Percentiles rank a stretch among this genome's conserved stretches.
These are phyloP conservation scores for Scenedesmus sp. DNA, from an alignment of 163 green algal genomes.

Conservation along the genomic window DNA sequence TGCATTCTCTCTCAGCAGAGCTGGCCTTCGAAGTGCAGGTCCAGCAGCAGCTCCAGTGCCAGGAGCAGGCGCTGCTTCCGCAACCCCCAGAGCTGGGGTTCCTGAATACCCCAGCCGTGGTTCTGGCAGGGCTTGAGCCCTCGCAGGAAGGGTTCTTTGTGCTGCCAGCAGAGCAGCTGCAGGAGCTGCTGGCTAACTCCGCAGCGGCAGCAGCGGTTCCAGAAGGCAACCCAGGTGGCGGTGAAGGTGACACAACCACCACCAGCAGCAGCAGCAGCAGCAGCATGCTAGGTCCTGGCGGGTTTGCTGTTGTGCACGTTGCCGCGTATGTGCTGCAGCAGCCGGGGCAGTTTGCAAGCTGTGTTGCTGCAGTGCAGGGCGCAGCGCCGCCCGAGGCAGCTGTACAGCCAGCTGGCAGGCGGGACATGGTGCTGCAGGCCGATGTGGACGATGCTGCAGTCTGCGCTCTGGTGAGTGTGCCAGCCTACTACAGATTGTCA, in stretches of 20 bases:
- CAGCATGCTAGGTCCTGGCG: neutral
- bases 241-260: neutral
- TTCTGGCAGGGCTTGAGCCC: conserved; percentile 10
- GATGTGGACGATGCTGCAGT: neutral
- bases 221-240: neutral
- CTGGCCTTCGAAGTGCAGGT: neutral
- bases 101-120: neutral
- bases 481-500: too few species aligned
- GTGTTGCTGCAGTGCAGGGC: neutral
- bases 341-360: conserved; percentile 18
- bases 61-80: neutral
- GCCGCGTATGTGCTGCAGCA: neutral
- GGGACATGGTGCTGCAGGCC: neutral
- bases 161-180: conserved; percentile 10
- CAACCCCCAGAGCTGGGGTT: neutral
- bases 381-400: neutral
- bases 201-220: neutral
- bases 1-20: neutral
- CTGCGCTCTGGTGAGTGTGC: conserved; percentile 1
- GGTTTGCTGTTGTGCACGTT: neutral
- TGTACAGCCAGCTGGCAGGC: neutral
- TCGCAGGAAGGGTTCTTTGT: neutral
- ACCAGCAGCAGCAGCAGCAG: conserved; percentile 18
- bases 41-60: neutral
- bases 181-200: neutral